Conservation (phyloP, 139 green algal species). For the Klebsormidium nitens region DNA sequence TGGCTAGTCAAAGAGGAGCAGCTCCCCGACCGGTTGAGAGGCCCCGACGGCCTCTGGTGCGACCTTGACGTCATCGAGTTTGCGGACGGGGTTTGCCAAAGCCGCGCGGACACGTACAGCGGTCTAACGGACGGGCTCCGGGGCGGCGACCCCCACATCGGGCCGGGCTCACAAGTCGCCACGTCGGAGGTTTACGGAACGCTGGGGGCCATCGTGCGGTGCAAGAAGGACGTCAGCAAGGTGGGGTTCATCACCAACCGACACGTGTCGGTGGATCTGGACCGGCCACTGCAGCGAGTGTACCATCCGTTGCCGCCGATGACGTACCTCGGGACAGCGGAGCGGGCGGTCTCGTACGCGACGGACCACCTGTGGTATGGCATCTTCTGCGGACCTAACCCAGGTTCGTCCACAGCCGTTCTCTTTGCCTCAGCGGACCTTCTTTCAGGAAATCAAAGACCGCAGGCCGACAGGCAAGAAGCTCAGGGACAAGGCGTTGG, state of each 20-base stretch:
- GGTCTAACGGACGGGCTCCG: background rate
- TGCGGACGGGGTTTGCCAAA: background rate
- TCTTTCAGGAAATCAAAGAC: no score
- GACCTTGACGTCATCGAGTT: no score
- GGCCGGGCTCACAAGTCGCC: slow-evolving; percentile 5
- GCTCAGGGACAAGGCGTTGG: no score
- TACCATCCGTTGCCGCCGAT: slow-evolving; percentile 13
- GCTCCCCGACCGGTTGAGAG: no score
- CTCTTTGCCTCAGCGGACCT: no score
- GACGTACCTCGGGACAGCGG: background rate
- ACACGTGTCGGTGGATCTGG: slow-evolving; percentile 16
- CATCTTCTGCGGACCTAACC: slow-evolving; percentile 6
- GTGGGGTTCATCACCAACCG: slow-evolving; percentile 8
- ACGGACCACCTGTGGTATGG: slow-evolving; percentile 15
- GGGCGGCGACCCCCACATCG: background rate
- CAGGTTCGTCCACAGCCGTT: no score
- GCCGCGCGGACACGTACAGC: background rate
- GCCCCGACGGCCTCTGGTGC: no score
- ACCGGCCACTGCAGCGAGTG: slow-evolving; percentile 4
- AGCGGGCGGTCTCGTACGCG: slow-evolving; percentile 1
- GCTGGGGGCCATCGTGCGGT: background rate
- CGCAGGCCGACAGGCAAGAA: no score
- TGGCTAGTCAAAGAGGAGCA: no score
- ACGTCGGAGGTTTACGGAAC: slow-evolving; percentile 4
- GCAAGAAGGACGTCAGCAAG: background rate